Evolutionary conservation across 140 eudicot genomes (phyloP).

Genomic region (Ambrosia hybrid): DNA sequence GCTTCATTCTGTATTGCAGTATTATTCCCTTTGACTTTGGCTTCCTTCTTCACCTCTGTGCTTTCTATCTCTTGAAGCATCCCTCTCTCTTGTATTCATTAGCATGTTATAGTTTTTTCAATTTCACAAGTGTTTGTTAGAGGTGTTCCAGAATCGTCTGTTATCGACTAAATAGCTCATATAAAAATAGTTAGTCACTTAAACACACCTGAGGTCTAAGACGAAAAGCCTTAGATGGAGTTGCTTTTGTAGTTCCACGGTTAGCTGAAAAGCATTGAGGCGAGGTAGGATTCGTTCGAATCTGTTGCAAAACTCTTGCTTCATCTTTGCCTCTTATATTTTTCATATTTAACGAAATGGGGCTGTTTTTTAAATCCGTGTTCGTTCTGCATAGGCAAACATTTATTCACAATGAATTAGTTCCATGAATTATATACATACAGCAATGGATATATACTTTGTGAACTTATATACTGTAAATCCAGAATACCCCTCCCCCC

Average conservation of each 20-base stretch:
- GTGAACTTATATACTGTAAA: too few relatives aligned
- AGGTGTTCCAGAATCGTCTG: neutral
- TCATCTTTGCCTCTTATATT: conserved; percentile 40
- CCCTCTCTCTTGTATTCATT: conserved; percentile 28
- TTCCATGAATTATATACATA: neutral
- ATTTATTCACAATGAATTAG: neutral
- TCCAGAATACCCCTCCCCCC: too few relatives aligned
- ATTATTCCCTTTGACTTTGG: conserved; percentile 23
- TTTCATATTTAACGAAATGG: conserved; percentile 52
- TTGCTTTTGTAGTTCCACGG: conserved; percentile 31
- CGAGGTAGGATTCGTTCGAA: conserved; percentile 53
- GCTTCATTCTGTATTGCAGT: conserved; percentile 48
- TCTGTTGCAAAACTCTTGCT: conserved; percentile 56
- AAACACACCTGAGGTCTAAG: conserved; percentile 51
- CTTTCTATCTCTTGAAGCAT: conserved; percentile 28
- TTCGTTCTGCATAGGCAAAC: conserved; percentile 40
- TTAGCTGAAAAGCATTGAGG: conserved; percentile 47
- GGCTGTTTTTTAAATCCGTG: conserved; percentile 65
- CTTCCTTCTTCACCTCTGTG: conserved; percentile 39
- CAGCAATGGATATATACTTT: too few relatives aligned
- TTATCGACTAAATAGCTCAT: neutral
- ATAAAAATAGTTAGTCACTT: neutral
- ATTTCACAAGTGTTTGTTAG: too few relatives aligned
- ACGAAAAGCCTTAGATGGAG: conserved; percentile 44
- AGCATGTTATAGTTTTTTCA: too few relatives aligned